A percentile compares a stretch with the other conserved stretches of the same genome.
Conservation (phyloP, 1,284 basidiomycete genomes). For the Cryptococcus hybrid region DNA sequence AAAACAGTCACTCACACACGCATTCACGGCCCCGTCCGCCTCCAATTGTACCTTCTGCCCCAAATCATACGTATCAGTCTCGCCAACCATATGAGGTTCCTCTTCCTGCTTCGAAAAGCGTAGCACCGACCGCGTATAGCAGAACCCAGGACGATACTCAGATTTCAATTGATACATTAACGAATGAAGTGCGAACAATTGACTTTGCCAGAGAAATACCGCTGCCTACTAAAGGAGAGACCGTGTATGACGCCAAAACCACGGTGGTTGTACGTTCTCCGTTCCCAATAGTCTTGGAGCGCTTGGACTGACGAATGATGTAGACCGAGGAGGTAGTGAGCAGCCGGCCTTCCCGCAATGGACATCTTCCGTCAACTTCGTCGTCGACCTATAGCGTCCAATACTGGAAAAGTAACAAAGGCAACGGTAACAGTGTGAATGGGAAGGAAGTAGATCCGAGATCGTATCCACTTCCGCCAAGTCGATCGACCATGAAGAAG, state of each 20-base stretch:
- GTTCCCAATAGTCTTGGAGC: background rate
- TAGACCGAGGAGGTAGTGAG: too few relatives aligned
- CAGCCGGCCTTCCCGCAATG: too few relatives aligned
- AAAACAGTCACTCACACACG: too few relatives aligned
- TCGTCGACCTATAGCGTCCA: too few relatives aligned
- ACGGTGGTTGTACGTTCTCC: constrained; percentile 9
- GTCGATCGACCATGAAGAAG: constrained; percentile 7
- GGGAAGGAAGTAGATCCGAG: constrained; percentile 8
- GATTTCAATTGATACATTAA: background rate
- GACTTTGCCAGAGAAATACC: constrained; percentile 12
- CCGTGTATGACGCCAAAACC: constrained; percentile 11
- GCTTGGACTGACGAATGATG: too few relatives aligned
- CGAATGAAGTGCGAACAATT: constrained; percentile 6
- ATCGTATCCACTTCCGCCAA: constrained; percentile 11
- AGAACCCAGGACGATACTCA: background rate
- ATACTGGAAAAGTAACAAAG: background rate
- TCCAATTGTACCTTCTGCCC: too few relatives aligned
- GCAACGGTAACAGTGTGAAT: constrained; percentile 1
- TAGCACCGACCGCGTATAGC: constrained; percentile 12
- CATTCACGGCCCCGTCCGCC: too few relatives aligned
- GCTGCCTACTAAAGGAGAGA: constrained; percentile 6
- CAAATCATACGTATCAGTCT: background rate
- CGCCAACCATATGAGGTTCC: constrained; percentile 7
- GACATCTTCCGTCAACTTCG: too few relatives aligned
- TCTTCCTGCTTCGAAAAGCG: constrained; percentile 5